These are phyloP conservation scores for Usnea hakonensis DNA, from an alignment of 495 filamentous ascomycete genomes.

Conservation along the genomic window DNA sequence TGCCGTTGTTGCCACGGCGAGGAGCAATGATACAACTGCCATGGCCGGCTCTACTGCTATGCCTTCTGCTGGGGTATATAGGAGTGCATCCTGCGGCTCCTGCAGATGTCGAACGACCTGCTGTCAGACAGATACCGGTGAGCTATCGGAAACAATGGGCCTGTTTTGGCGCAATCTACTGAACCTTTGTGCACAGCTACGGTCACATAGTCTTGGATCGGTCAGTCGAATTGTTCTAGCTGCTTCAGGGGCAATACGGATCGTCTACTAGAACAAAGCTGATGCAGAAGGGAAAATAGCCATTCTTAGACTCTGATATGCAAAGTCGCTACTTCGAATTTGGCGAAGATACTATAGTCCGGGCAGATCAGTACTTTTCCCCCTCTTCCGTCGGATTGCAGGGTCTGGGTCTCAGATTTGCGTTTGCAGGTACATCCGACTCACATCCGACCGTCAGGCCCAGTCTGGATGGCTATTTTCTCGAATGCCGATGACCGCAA, in stretches of 20 bases:
- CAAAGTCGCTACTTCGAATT: constrained; percentile 99
- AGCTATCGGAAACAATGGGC: constrained; percentile 2
- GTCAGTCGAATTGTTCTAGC: constrained; percentile 27
- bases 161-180: background rate
- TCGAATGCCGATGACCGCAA: constrained; percentile 87
- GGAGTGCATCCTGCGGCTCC: constrained; percentile 18
- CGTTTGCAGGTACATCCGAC: constrained; percentile 68
- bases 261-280: background rate
- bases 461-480: constrained; percentile 91
- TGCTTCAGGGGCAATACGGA: background rate
- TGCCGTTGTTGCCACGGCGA: background rate
- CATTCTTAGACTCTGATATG: constrained; percentile 96
- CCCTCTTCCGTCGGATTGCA: background rate
- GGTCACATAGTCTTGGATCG: constrained; percentile 62
- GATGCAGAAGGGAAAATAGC: constrained; percentile 42
- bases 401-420: constrained; percentile 6
- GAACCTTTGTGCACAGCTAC: constrained; percentile 45
- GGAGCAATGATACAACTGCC: constrained; percentile 11
- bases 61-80: constrained; percentile 23
- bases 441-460: constrained; percentile 82
- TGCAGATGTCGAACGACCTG: constrained; percentile 11
- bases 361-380: constrained; percentile 71
- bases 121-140: constrained; percentile 53
- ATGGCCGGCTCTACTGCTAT: constrained; percentile 17
- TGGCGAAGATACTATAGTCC: constrained; percentile 89